phyloP scores from a whole-genome alignment of 2,329 filamentous ascomycete genomes.

The Stagonosporopsis chrysanthemi region DNA sequence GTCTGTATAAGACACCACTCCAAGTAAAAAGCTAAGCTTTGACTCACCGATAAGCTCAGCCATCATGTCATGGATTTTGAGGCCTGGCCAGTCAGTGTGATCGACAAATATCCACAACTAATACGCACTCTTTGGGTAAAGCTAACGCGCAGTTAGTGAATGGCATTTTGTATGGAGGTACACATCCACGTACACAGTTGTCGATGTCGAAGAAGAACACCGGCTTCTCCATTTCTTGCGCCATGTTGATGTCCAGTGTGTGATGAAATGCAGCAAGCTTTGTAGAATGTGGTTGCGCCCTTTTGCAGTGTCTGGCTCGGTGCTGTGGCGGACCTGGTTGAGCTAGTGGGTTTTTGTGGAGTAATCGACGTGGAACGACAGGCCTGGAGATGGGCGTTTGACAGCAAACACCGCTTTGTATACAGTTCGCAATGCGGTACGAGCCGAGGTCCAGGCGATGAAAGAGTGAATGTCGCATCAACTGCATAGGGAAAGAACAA shows the following conservation, averaged over 20 bases:
- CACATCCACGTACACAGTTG: slow-evolving; percentile 73
- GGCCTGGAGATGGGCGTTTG: background rate
- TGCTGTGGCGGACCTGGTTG: slow-evolving; percentile 7
- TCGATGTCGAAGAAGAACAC: slow-evolving; percentile 92
- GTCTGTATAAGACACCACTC: background rate
- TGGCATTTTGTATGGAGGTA: background rate
- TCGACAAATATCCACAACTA: background rate
- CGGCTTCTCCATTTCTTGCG: slow-evolving; percentile 51
- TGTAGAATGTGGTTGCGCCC: slow-evolving; percentile 11
- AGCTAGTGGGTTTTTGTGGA: background rate
- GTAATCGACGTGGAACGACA: background rate
- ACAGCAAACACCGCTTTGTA: background rate
- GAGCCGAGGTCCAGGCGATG: background rate
- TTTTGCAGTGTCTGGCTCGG: slow-evolving; percentile 1
- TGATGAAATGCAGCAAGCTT: background rate
- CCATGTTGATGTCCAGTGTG: slow-evolving; percentile 25
- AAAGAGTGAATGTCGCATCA: slow-evolving; percentile 8
- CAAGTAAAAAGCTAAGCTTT: slow-evolving; percentile 2
- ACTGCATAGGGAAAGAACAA: slow-evolving; percentile 1
- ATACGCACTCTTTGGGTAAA: slow-evolving; percentile 82
- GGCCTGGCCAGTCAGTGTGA: slow-evolving; percentile 58
- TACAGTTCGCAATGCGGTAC: background rate
- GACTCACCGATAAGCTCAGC: slow-evolving; percentile 71
- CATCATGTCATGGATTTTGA: slow-evolving; percentile 89
- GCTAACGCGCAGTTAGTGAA: slow-evolving; percentile 50